Conservation (phyloP, 306 rosid species). For the Quillaja saponaria region DNA sequence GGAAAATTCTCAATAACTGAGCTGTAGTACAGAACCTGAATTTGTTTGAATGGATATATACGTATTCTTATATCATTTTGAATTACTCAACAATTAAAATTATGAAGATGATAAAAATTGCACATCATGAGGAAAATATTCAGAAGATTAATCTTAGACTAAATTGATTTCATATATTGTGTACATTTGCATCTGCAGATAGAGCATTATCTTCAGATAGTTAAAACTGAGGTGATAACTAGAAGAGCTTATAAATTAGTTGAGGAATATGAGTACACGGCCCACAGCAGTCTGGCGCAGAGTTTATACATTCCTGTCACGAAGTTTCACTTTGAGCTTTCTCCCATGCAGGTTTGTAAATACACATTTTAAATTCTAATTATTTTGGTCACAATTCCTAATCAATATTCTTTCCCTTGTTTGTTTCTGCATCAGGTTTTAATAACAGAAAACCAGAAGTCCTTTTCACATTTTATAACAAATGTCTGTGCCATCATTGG, state of each 20-base stretch:
- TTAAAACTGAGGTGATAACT: conserved; percentile 76
- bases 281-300: conserved; percentile 82
- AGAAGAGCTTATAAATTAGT: conserved; percentile 56
- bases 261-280: conserved; percentile 95
- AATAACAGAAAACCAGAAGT: conserved; percentile 72
- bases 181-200: conserved; percentile 46
- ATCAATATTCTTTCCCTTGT: conserved; percentile 13
- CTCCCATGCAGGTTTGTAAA: conserved; percentile 90
- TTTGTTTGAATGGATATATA: conserved; percentile 13
- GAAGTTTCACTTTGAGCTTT: conserved; percentile 90
- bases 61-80: conserved; percentile 7
- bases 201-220: conserved; percentile 95
- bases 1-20: conserved; percentile 3
- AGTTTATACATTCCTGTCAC: conserved; percentile 72
- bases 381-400: conserved; percentile 9
- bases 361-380: conserved; percentile 12
- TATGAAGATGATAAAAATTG: too few relatives aligned
- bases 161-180: too few relatives aligned
- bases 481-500: conserved; percentile 95
- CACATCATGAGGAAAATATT: too few relatives aligned
- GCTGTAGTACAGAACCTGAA: background rate
- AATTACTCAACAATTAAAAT: background rate
- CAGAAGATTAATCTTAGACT: too few relatives aligned
- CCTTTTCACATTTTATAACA: conserved; percentile 90
- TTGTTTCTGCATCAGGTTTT: conserved; percentile 57